Percentiles rank a stretch among this genome's conserved stretches.
Evolutionary conservation across 73 alveolate species (phyloP).

Genomic region (Effrenium voratum): DNA sequence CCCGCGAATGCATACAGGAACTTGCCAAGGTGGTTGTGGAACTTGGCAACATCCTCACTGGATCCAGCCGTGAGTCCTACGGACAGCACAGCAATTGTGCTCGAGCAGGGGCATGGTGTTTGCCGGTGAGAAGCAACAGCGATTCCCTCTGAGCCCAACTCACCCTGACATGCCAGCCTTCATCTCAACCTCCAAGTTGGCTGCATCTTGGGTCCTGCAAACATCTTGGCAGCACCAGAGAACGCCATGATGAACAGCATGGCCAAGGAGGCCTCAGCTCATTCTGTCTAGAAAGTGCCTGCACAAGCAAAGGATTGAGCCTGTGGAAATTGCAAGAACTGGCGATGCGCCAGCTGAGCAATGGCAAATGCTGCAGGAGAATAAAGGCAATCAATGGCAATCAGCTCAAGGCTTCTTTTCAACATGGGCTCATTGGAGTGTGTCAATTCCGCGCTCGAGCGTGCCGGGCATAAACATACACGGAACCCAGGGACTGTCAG

Average conservation of each 20-base stretch:
- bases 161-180: neutral
- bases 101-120: too few relatives aligned
- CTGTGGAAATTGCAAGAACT: too few relatives aligned
- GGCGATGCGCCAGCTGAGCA: neutral
- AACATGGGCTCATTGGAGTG: too few relatives aligned
- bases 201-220: constrained; percentile 15
- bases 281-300: too few relatives aligned
- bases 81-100: too few relatives aligned
- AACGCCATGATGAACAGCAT: constrained; percentile 58
- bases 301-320: too few relatives aligned
- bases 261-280: constrained; percentile 63
- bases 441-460: too few relatives aligned
- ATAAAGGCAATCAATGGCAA: too few relatives aligned
- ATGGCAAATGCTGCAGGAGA: too few relatives aligned
- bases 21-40: constrained; percentile 60
- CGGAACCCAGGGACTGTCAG: too few relatives aligned
- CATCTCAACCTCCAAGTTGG: neutral
- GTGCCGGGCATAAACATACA: too few relatives aligned
- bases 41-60: constrained; percentile 73
- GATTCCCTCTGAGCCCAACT: neutral
- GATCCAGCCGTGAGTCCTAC: constrained; percentile 66
- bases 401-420: too few relatives aligned
- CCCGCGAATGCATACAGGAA: constrained; percentile 68
- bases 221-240: constrained; percentile 69
- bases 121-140: neutral